Base-by-base conservation (phyloP, 2,329 filamentous ascomycete genomes). In the Exophiala lecanii-corni region DNA sequence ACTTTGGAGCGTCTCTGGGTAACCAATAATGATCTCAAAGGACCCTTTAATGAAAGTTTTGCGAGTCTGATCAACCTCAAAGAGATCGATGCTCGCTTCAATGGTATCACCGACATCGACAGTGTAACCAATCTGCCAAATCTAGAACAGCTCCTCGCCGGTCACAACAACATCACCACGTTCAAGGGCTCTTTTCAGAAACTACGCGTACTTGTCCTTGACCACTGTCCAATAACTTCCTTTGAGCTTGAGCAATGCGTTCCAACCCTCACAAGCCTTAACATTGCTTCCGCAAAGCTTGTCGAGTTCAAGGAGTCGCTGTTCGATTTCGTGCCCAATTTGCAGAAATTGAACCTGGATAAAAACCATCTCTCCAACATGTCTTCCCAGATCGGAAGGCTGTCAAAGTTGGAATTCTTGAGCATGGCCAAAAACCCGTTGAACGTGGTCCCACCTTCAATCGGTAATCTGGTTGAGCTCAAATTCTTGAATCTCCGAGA, bases 331-430 rank as follows among this genome's bases (percentile, higher is more conserved):
- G 82, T 97, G 68, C 78, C 85, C 6, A 92, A 89, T 56, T 66
- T 98, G 33, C 87, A 91, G 45, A 89, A 89, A 57, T 75, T 98
- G 16, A 83, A 91, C 13, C 73, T 98, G 41, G 91, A 96, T 66
- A 89, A 87, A 61, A 98, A 98, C 59, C 94, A 96, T 61, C 94
- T 98, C 56, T 89, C 92, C 1, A 91, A 87, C 1, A 70, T 98
- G 17, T 92, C 91, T 0, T 76, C 79, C 41, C 84, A 94, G 49
- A 86, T 98, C 47, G 89, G 91, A 12, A 86, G 84, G 50, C 70
- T 98, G 33, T 80, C 79, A 51, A 86, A 81, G 54, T 71, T 98
- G 20, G 89, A 97, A 59, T 83, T 94, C 63, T 84, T 98, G 59
- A 97, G 89, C 64, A 89, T 97, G 52, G 89, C 89, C 28, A 86